Conservation (phyloP, 1,284 basidiomycete species). For the Farysia itapuensis region DNA sequence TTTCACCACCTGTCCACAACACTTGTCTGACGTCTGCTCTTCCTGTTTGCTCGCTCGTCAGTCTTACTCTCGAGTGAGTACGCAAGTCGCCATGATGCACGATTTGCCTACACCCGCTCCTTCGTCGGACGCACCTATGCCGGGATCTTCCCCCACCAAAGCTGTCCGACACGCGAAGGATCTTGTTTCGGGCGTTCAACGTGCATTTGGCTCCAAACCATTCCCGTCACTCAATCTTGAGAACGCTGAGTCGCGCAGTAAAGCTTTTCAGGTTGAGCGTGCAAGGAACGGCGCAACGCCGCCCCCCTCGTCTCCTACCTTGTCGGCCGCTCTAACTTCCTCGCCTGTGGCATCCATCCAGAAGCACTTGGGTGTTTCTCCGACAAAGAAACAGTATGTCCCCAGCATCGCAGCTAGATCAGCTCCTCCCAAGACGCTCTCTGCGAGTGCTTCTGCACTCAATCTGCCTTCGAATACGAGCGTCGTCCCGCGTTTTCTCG, state of each 20-base stretch:
- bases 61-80: neutral
- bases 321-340: conserved; percentile 15
- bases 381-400: conserved; percentile 24
- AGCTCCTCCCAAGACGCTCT: neutral
- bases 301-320: conserved; percentile 29
- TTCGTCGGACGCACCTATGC: conserved; percentile 37
- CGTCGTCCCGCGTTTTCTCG: too few relatives aligned
- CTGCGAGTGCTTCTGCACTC: neutral
- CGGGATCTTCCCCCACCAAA: conserved; percentile 28
- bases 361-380: conserved; percentile 17
- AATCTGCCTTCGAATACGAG: neutral
- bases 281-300: conserved; percentile 24
- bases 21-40: too few relatives aligned
- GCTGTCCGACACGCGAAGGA: conserved; percentile 6
- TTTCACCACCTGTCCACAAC: too few relatives aligned
- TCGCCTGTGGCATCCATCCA: conserved; percentile 12
- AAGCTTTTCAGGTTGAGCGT: conserved; percentile 15
- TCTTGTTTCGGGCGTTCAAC: neutral
- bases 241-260: conserved; percentile 11
- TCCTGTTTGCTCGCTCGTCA: too few relatives aligned
- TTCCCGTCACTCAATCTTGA: conserved; percentile 30
- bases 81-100: conserved; percentile 22
- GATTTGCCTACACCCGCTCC: conserved; percentile 38
- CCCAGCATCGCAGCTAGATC: neutral
- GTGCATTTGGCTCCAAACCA: neutral